Evolutionary conservation across 805 yeast genomes (phyloP), one percentile per base, ranked within the genome.

Genomic region (Nakazawaea pomicola): DNA sequence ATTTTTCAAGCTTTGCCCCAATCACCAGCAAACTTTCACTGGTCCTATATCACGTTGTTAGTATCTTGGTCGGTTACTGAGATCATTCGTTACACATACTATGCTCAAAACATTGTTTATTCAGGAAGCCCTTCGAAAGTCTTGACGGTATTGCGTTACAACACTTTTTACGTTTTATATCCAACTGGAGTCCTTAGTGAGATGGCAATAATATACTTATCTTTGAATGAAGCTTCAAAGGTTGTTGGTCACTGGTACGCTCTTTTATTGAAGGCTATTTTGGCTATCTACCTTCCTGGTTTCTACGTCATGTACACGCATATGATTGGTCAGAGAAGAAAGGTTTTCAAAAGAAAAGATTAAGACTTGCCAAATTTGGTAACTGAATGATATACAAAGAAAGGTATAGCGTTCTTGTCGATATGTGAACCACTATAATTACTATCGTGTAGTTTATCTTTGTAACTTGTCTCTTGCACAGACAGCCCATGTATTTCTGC

Each of bases 21-120:
- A 15, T 73, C 86, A 0, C 83, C 83, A 15, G 88, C 88, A 21
- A 70, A 73, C 49, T 40, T 51, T 49, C 71, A 69, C 49, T 68
- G 78, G 75, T 69, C 75, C 12, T 90, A 83, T 60, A 61, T 80
- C 43, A 67, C 91, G 1, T 72, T 91, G 58, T 69, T 80, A 35
- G 51, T 78, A 33, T 89, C 96, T 10, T 93, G 99, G 99, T 78
- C 93, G n/a, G 53, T 86, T 40, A 87, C 98, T n/a, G 99, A 93
- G 62, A 72, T 87, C 33, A 81, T 90, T 43, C 74, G 99, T 58
- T 93, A 93, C 63, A 74, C 87, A 32, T 93, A 78, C 65, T 95
- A 93, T 57, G 90, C 95, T 6, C 70, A 82, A 41, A 79, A 79
- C 50, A 61, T 84, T 46, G 56, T 60, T 19, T 65, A 70, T 21